These are phyloP conservation scores for Dispira simplex DNA, from an alignment of 192 early-diverging fungal species.

Conservation along the genomic window DNA sequence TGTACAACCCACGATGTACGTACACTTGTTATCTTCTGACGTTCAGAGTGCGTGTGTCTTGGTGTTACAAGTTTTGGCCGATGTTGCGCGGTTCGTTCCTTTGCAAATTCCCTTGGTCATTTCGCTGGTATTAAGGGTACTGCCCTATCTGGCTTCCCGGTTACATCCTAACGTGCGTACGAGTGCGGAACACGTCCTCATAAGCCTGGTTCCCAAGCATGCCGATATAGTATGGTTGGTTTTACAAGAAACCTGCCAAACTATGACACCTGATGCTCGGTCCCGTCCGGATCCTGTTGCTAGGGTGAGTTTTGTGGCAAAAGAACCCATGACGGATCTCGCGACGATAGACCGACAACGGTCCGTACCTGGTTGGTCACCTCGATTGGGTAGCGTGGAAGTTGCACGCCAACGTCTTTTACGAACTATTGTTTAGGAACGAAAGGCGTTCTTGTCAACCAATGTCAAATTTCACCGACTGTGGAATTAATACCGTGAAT, in stretches of 20 bases:
- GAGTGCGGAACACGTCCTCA: background rate
- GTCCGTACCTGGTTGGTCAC: background rate
- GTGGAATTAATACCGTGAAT: too few relatives aligned
- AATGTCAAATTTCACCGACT: too few relatives aligned
- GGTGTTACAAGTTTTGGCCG: background rate
- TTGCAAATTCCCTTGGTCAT: background rate
- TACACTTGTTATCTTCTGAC: background rate
- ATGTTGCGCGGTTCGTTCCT: background rate
- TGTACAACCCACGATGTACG: background rate
- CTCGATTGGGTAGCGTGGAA: background rate
- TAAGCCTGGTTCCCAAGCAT: background rate
- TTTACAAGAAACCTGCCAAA: background rate
- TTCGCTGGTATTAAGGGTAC: background rate
- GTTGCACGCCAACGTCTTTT: background rate
- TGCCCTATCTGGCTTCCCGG: background rate
- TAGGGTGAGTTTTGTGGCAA: background rate
- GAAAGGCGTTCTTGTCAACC: too few relatives aligned
- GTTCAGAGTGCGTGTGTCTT: background rate
- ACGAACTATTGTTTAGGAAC: too few relatives aligned
- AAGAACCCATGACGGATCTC: background rate
- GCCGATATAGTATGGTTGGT: conserved; percentile 1
- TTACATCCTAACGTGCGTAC: background rate
- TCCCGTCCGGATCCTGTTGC: background rate
- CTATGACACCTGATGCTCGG: background rate
- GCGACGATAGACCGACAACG: background rate